Percentiles rank a stretch among this genome's conserved stretches.
These are phyloP conservation scores for Podila verticillata DNA, from an alignment of 192 early-diverging fungal species.

Conservation along the genomic window DNA sequence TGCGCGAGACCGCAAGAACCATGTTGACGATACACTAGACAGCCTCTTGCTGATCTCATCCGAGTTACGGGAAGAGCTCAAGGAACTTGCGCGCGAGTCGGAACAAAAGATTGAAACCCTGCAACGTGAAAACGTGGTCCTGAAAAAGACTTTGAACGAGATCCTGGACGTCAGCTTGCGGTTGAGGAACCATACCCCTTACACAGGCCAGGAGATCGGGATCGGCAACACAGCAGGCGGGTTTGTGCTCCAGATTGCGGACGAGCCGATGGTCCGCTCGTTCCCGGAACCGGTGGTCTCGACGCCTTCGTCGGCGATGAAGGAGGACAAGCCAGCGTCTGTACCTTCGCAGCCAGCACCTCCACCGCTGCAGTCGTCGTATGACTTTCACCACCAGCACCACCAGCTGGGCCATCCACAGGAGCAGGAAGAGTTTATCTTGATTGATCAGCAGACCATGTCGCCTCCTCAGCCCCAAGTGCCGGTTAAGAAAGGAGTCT, in stretches of 20 bases:
- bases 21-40: slow-evolving; percentile 64
- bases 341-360: neutral
- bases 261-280: slow-evolving; percentile 32
- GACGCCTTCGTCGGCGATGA: neutral
- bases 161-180: slow-evolving; percentile 60
- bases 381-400: slow-evolving; percentile 46
- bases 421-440: slow-evolving; percentile 18
- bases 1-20: slow-evolving; percentile 59
- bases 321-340: neutral
- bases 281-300: slow-evolving; percentile 23
- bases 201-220: slow-evolving; percentile 47
- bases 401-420: slow-evolving; percentile 32
- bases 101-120: slow-evolving; percentile 51
- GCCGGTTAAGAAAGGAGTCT: slow-evolving; percentile 25
- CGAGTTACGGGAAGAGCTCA: slow-evolving; percentile 54
- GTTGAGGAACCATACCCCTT: slow-evolving; percentile 56
- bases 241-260: slow-evolving; percentile 45
- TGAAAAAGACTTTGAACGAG: slow-evolving; percentile 59
- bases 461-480: neutral
- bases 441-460: slow-evolving; percentile 35
- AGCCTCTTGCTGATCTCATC: slow-evolving; percentile 56
- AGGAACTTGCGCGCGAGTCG: slow-evolving; percentile 21
- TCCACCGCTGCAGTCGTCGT: slow-evolving; percentile 29
- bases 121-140: slow-evolving; percentile 50
- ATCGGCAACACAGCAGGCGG: slow-evolving; percentile 38